Evolutionary conservation across 106 monocot species (phyloP).

Genomic region (Platanthera guangdongensis): DNA sequence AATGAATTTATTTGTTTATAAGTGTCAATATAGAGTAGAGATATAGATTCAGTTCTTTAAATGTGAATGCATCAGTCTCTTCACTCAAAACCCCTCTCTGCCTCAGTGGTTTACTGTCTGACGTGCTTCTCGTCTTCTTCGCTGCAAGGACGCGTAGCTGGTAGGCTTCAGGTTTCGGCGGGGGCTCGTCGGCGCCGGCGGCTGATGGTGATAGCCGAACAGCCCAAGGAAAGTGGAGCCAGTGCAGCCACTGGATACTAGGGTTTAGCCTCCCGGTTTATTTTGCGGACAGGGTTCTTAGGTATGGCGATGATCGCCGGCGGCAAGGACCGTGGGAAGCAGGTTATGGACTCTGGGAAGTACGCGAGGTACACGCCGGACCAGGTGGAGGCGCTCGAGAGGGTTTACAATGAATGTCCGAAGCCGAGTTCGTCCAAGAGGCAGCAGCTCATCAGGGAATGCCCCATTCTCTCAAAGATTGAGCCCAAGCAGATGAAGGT

Average conservation of each 20-base stretch:
- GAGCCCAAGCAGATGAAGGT: conserved; percentile 98
- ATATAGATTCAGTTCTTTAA: too few relatives aligned
- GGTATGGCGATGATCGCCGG: conserved; percentile 44
- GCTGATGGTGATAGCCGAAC: not conserved
- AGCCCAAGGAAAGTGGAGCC: not conserved
- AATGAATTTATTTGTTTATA: too few relatives aligned
- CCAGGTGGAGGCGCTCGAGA: conserved; percentile 95
- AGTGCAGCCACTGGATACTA: not conserved
- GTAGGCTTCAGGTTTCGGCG: not conserved
- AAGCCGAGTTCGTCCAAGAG: conserved; percentile 79
- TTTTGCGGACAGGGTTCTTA: not conserved
- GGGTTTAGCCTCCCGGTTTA: not conserved
- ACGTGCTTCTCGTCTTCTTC: not conserved
- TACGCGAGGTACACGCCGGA: conserved; percentile 94
- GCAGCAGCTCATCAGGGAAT: conserved; percentile 88
- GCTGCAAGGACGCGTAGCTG: too few relatives aligned
- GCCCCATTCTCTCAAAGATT: conserved; percentile 76
- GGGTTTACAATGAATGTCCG: conserved; percentile 85
- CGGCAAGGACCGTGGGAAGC: conserved; percentile 17
- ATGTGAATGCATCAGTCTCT: too few relatives aligned
- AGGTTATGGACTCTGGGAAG: conserved; percentile 64
- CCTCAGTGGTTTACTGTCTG: not conserved
- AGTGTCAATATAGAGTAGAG: too few relatives aligned
- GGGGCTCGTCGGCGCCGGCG: not conserved
- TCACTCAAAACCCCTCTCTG: not conserved